Base-by-base conservation (phyloP, 345 rosid species). In the Linum usitatissimum region DNA sequence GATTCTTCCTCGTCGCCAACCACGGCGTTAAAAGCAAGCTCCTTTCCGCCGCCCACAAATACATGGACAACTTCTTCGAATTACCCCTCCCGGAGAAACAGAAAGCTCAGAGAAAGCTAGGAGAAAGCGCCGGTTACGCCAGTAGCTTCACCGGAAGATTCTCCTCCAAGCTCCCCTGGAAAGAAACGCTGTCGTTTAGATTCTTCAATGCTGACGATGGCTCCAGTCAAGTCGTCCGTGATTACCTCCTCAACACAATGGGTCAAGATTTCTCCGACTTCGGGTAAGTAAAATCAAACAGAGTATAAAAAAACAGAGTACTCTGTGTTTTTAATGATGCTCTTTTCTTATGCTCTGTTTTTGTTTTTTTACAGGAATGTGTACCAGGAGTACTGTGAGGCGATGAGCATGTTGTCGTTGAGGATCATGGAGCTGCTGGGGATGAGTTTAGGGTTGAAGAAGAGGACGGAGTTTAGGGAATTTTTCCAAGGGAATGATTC, bases 161-260 rank as follows among this genome's bases (percentile, higher is more conserved):
- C 19, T 60, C 63, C 55, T 61, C 71, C 17, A 68, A 68, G 55
- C 61, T 68, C 14, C 71, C 71, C 2, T 68, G 71, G 71, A 68
- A 68, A 42, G 71, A 68, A 56, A 61, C 71, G 0, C 71, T 68
- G 18, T 68, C 71, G 10, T 39, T 68, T 54, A 45, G 66, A 17
- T 68, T 14, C 39, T 68, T 14, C 39, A 39, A 53, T 10, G 56
- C 61, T 12, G 70, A 66, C 19, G 6, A 31, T 7, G 42, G 28
- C 15, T 61, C 61, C 12, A 13, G 42, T 3, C 18, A 28, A 53
- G 13, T 40, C 19, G 65, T 68, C 14, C 30, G 42, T 5, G 61
- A 61, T 9, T 68, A 55, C 45, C 30, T 68, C 12, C 21, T 21
- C 21, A 17, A 30, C 18, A 61, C 38, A 36, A 40, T 68, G 42